These are phyloP conservation scores for Coleophoma eucalyptorum DNA, from an alignment of 2,329 filamentous ascomycete genomes.

Conservation along the genomic window DNA sequence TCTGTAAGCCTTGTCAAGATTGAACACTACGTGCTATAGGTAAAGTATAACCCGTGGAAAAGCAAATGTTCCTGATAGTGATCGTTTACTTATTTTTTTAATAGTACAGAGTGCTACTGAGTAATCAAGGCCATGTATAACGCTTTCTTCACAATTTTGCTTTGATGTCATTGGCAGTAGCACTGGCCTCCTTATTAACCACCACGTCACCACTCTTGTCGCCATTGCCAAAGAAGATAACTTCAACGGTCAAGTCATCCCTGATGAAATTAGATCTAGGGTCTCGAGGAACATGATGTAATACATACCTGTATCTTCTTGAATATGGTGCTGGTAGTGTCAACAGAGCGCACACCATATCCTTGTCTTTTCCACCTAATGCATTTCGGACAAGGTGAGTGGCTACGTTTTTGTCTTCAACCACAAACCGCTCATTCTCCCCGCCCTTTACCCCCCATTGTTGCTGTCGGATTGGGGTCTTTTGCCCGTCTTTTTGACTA, in stretches of 20 bases:
- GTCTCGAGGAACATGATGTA: slow-evolving; percentile 3
- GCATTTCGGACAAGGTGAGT: slow-evolving; percentile 96
- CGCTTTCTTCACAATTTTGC: slow-evolving; percentile 21
- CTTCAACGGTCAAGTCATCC: slow-evolving; percentile 94
- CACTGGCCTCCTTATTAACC: slow-evolving; percentile 84
- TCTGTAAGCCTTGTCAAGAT: too few relatives aligned
- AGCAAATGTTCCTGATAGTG: too few relatives aligned
- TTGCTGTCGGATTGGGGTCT: slow-evolving; percentile 79
- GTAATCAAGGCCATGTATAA: too few relatives aligned
- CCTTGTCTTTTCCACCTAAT: slow-evolving; percentile 85
- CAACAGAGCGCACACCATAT: slow-evolving; percentile 88
- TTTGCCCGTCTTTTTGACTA: slow-evolving; percentile 62
- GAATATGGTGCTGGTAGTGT: slow-evolving; percentile 91
- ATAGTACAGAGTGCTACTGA: too few relatives aligned
- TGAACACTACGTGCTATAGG: too few relatives aligned
- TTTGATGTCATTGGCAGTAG: slow-evolving; percentile 31
- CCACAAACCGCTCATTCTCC: slow-evolving; percentile 78
- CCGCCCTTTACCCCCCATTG: slow-evolving; percentile 84
- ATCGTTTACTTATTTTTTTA: too few relatives aligned
- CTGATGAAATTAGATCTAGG: slow-evolving; percentile 37
- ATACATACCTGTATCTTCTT: slow-evolving; percentile 75
- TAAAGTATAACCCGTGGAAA: too few relatives aligned
- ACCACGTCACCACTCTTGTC: slow-evolving; percentile 73
- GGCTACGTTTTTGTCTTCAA: slow-evolving; percentile 93
- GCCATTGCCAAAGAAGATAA: slow-evolving; percentile 94